Conservation (phyloP, 768 basidiomycete species). For the Termitomyces sp. region DNA sequence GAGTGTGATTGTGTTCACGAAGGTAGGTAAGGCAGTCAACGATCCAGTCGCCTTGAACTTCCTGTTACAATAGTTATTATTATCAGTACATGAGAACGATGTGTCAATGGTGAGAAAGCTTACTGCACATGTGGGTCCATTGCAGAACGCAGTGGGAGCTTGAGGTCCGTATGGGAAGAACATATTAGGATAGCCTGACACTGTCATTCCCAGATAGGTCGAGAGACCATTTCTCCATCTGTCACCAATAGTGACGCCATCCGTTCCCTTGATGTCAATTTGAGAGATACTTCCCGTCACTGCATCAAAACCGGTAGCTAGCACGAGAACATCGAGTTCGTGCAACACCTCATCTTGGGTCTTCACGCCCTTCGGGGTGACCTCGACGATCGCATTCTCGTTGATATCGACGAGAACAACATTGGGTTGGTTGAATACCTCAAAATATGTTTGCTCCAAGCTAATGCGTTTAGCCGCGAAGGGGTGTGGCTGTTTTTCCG, state of each 20-base stretch:
- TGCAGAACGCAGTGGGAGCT: slow-evolving; percentile 19
- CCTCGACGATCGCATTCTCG: slow-evolving; percentile 14
- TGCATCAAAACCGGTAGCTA: slow-evolving; percentile 21
- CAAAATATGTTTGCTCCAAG: slow-evolving; percentile 17
- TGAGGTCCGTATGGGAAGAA: slow-evolving; percentile 22
- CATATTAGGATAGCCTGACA: slow-evolving; percentile 19
- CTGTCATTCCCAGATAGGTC: slow-evolving; percentile 18
- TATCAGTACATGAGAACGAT: neutral
- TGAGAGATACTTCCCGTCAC: slow-evolving; percentile 17
- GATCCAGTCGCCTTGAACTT: slow-evolving; percentile 21
- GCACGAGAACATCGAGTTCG: slow-evolving; percentile 15
- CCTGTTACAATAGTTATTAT: slow-evolving; percentile 4
- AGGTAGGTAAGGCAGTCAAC: slow-evolving; percentile 14
- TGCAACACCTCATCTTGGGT: slow-evolving; percentile 16
- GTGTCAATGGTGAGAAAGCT: neutral
- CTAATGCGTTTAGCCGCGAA: slow-evolving; percentile 18
- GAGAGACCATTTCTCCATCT: slow-evolving; percentile 17
- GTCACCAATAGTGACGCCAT: slow-evolving; percentile 15
- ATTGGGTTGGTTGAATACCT: slow-evolving; percentile 21
- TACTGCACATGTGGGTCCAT: slow-evolving; percentile 19
- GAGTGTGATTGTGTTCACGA: slow-evolving; percentile 8
- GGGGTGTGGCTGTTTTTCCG: slow-evolving; percentile 15
- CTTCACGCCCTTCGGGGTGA: slow-evolving; percentile 14
- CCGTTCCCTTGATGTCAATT: slow-evolving; percentile 16
- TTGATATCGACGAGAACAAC: slow-evolving; percentile 16